A percentile compares a stretch with the other conserved stretches of the same genome.
phyloP scores from a whole-genome alignment of 257 asterid genomes.

The Solanum ossicruentum region DNA sequence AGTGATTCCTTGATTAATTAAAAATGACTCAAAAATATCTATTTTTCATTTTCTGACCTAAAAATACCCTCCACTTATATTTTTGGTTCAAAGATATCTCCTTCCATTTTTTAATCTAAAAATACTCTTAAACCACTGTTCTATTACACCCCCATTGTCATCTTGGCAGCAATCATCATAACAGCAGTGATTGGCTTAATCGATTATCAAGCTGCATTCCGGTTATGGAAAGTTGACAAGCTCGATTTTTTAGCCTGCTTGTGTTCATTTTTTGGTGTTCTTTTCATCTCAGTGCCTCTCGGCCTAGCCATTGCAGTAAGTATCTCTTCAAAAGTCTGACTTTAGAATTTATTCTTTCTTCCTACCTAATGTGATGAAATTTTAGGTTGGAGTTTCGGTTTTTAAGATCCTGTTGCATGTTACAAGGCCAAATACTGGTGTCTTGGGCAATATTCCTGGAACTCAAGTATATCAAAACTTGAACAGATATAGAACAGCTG shows the following conservation, averaged over 20 bases:
- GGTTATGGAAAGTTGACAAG: conserved; percentile 87
- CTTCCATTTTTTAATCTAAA: too few relatives aligned
- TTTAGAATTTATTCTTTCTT: neutral
- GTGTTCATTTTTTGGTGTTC: conserved; percentile 82
- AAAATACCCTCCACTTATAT: too few relatives aligned
- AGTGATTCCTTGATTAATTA: too few relatives aligned
- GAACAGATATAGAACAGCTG: conserved; percentile 53
- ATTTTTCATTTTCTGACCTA: too few relatives aligned
- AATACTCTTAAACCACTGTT: conserved; percentile 33
- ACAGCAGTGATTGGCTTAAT: conserved; percentile 87
- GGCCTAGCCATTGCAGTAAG: conserved; percentile 94
- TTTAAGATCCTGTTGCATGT: conserved; percentile 87
- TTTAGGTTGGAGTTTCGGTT: conserved; percentile 83
- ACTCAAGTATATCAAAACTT: conserved; percentile 67
- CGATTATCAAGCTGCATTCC: conserved; percentile 60
- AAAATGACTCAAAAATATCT: too few relatives aligned
- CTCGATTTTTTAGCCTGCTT: conserved; percentile 81
- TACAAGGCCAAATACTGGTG: conserved; percentile 73
- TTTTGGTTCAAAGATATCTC: too few relatives aligned
- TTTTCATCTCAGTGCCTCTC: conserved; percentile 87
- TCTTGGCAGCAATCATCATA: conserved; percentile 78
- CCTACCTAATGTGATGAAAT: neutral
- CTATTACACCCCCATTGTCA: conserved; percentile 74
- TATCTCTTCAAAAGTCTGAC: neutral
- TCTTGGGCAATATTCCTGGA: conserved; percentile 71